Evolutionary conservation across 2,329 filamentous ascomycete species (phyloP).

Genomic region (Stagonosporopsis tanaceti): DNA sequence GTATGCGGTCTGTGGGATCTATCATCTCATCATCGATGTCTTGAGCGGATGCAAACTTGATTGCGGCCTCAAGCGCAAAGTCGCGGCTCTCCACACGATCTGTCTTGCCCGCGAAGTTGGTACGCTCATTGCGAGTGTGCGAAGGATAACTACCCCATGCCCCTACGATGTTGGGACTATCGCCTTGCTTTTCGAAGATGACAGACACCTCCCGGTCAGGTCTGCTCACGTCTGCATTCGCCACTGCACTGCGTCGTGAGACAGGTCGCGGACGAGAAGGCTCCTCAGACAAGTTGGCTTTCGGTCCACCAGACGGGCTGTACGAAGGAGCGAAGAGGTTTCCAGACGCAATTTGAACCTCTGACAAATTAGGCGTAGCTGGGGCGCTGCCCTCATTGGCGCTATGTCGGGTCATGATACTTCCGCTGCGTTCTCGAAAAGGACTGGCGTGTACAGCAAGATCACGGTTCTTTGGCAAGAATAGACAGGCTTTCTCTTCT

Average conservation of each 20-base stretch:
- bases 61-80: conserved; percentile 51
- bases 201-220: conserved; percentile 23
- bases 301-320: background rate
- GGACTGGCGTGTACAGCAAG: conserved; percentile 37
- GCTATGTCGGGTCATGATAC: conserved; percentile 23
- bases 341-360: background rate
- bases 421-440: conserved; percentile 45
- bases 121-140: conserved; percentile 54
- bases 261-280: background rate
- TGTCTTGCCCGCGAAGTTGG: conserved; percentile 47
- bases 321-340: background rate
- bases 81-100: conserved; percentile 54
- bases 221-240: conserved; percentile 13
- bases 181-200: conserved; percentile 40
- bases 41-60: conserved; percentile 32
- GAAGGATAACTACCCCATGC: conserved; percentile 58
- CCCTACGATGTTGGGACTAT: conserved; percentile 38
- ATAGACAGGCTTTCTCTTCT: conserved; percentile 46
- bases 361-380: background rate
- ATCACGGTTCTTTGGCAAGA: conserved; percentile 43
- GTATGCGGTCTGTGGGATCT: conserved; percentile 35
- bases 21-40: conserved; percentile 33
- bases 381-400: background rate
- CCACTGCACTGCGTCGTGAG: conserved; percentile 33
- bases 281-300: background rate